phyloP scores from a whole-genome alignment of 306 rosid genomes.

The Citrullus amarus region DNA sequence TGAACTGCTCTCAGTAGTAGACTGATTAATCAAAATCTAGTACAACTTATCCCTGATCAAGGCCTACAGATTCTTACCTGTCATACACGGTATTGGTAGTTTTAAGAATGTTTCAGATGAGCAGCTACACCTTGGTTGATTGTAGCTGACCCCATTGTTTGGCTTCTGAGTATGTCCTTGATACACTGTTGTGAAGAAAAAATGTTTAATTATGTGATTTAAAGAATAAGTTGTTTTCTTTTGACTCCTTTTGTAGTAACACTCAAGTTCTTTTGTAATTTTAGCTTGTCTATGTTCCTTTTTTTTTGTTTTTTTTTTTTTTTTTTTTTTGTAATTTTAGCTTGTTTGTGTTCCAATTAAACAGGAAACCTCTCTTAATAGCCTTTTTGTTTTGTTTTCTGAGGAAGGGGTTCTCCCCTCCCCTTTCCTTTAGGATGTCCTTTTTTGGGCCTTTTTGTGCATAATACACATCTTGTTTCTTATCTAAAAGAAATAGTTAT shows the following conservation, averaged over 20 bases:
- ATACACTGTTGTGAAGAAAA: neutral
- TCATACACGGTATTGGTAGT: neutral
- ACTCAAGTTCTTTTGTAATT: too few species aligned
- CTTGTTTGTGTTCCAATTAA: too few species aligned
- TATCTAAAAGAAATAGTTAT: neutral
- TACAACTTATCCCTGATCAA: neutral
- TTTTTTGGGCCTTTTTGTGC: too few species aligned
- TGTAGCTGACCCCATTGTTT: neutral
- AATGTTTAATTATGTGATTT: neutral
- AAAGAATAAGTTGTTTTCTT: neutral
- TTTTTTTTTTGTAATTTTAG: too few species aligned
- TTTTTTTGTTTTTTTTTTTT: too few species aligned
- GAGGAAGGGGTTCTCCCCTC: too few species aligned
- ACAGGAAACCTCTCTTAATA: too few species aligned
- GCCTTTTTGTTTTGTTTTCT: too few species aligned
- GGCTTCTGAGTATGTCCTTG: neutral
- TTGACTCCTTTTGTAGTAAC: too few species aligned
- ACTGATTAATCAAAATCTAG: neutral
- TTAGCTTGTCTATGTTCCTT: too few species aligned
- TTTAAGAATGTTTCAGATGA: neutral
- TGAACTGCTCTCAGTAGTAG: neutral
- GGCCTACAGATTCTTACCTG: neutral
- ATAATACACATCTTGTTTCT: too few species aligned
- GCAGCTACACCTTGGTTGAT: neutral
- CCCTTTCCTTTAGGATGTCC: too few species aligned